Conservation (phyloP, 2,329 filamentous ascomycete genomes). For the Xylaria digitata region DNA sequence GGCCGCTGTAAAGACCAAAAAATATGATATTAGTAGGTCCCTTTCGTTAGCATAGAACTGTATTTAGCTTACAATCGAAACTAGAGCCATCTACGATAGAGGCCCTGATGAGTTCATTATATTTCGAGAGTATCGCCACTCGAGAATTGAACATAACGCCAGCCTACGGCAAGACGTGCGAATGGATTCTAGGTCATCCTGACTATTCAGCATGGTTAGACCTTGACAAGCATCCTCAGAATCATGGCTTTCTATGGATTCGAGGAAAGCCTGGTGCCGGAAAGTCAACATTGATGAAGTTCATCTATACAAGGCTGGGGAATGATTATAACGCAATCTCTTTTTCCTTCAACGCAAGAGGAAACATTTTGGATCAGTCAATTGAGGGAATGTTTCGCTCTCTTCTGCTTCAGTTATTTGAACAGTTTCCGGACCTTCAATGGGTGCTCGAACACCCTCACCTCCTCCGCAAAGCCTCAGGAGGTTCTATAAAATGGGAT, state of each 20-base stretch:
- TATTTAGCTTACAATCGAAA: slow-evolving; percentile 5
- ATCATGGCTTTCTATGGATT: slow-evolving; percentile 50
- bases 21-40: background rate
- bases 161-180: slow-evolving; percentile 51
- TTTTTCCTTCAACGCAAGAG: slow-evolving; percentile 58
- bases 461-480: background rate
- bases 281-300: slow-evolving; percentile 59
- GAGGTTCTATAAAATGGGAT: background rate
- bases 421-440: slow-evolving; percentile 49
- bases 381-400: slow-evolving; percentile 33
- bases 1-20: background rate
- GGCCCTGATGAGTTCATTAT: slow-evolving; percentile 29
- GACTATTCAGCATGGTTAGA: slow-evolving; percentile 56
- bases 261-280: slow-evolving; percentile 52
- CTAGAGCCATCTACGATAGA: background rate
- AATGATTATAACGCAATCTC: slow-evolving; percentile 48
- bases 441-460: slow-evolving; percentile 36
- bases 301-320: slow-evolving; percentile 42
- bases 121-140: slow-evolving; percentile 37
- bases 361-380: slow-evolving; percentile 12
- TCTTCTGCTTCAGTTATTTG: slow-evolving; percentile 45
- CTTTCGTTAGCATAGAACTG: background rate
- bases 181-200: slow-evolving; percentile 54
- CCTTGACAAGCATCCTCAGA: slow-evolving; percentile 26
- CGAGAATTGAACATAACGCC: slow-evolving; percentile 33